A percentile compares a stretch with the other conserved stretches of the same genome.
phyloP scores from a whole-genome alignment of 2,329 filamentous ascomycete species.

The Mollisia scopiformis region DNA sequence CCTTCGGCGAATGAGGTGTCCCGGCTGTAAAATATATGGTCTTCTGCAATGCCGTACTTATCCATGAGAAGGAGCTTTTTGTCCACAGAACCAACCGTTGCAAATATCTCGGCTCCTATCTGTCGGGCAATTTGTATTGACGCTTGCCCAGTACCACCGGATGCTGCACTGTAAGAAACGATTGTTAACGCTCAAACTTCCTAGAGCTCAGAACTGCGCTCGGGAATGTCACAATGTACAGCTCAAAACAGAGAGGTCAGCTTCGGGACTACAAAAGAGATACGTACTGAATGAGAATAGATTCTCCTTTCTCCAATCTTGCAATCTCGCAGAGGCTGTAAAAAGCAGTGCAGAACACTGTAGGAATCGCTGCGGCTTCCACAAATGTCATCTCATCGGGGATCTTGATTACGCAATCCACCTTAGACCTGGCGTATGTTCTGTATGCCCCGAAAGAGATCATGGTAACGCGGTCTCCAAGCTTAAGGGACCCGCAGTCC shows the following conservation, averaged over 20 bases:
- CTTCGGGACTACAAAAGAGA: too few species aligned
- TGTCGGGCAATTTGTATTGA: conserved; percentile 37
- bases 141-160: conserved; percentile 25
- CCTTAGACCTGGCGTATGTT: conserved; percentile 25
- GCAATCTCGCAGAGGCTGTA: conserved; percentile 46
- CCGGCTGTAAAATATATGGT: conserved; percentile 44
- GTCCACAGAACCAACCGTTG: conserved; percentile 40
- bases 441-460: conserved; percentile 19
- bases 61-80: conserved; percentile 43
- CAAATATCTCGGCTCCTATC: conserved; percentile 42
- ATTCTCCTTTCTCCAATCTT: conserved; percentile 38
- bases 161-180: too few species aligned
- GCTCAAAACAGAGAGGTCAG: too few species aligned
- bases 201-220: too few species aligned
- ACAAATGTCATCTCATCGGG: conserved; percentile 42
- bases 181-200: too few species aligned
- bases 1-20: conserved; percentile 41
- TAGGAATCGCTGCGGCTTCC: conserved; percentile 43
- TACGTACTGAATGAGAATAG: conserved; percentile 28
- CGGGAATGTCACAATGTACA: too few species aligned
- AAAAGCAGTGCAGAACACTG: conserved; percentile 45
- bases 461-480: conserved; percentile 23
- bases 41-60: conserved; percentile 39
- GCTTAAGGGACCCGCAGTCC: neutral
- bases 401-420: conserved; percentile 36